Evolutionary conservation across 345 rosid genomes (phyloP), one percentile per base, ranked within the genome.

Genomic region (Conringia planisiliqua): DNA sequence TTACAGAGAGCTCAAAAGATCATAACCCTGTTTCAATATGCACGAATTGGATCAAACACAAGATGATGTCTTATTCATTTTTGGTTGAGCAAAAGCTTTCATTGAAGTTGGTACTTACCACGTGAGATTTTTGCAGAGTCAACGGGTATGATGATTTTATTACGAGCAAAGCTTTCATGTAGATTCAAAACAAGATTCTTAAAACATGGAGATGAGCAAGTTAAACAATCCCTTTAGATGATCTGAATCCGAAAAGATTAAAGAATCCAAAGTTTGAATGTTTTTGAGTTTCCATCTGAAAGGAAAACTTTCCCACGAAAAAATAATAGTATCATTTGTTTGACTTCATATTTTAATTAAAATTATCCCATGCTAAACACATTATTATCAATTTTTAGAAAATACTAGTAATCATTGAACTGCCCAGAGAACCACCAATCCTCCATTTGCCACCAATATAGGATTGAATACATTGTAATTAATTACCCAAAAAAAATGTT

Each of bases 1-100:
- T 66, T 58, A 36, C 11, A 44, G 2, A 47, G 36, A 16, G 65
- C 93, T 87, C 16, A 88, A 82, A 44, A 90, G 97, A 83, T 83
- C 91, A 73, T 87, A 93, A 14, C 68, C 73, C 91, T 89, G 63
- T 77, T 72, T 42, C 70, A 72, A 52, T 33, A 52, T 39, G 17
- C 22, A 56, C 44, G 65, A 44, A 65, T 4, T 11, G 51, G n/a
- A 44, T 24, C 36, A 57, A 67, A 75, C 17, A 48, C n/a, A 73
- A 43, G 18, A 24, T 48, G 35, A 43, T 51, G 12, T 4, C 16
- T 29, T 27, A 10, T 26, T 24, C 22, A 3, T 22, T 6, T 29
- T 12, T 7, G 24, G 10, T 16, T 6, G 9, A 22, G 16, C 39
- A 44, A 7, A 65, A 24, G 58, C 66, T 44, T 74, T 44, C 58